Base-by-base conservation (phyloP, 176 grass and related monocot genomes). In the Alloteropsis semialata region DNA sequence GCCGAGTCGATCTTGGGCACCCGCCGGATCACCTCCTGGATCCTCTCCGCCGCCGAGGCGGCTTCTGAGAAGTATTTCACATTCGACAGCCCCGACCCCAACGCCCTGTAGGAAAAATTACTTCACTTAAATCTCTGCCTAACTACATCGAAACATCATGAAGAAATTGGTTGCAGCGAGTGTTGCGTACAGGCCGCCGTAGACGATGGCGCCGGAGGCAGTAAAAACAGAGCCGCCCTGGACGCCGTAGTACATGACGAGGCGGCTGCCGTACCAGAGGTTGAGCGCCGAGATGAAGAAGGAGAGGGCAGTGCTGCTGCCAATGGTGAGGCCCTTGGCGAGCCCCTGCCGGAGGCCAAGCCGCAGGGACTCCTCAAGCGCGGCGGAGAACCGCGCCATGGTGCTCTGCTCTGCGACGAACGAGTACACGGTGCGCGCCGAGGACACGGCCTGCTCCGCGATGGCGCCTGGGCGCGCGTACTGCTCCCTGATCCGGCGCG, bases 171-270 rank as follows among this genome's bases (percentile, higher is more conserved):
- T 21, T 18, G 48, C 45, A 19, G 84, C 82, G 34, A 4, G 4
- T 0, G 3, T 50, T 8, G 0, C 51, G 18, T n/a, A 94, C 94
- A 94, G 65, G 82, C 94, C 94, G 33, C 94, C 94, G 54, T 86
- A 69, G 82, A 97, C 76, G 49, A 91, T 81, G 41, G 78, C 46
- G 45, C 82, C 74, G 0, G 84, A 81, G 64, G 92, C 89, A 29
- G 76, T 82, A 74, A 94, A 97, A 72, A 97, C 89, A 4, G 94
- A 86, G 87, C 94, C 94, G 5, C 94, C 94, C 32, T 70, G 50
- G 32, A 72, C 73, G 1, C 89, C 91, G 28, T 97, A 89, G 86
- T 94, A 94, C 91, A 97, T 97, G 87, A 94, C 94, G 13, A 97
- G 91, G 27, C 74, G 89, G 85, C 94, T 97, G 49, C 94, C 94